Evolutionary conservation across 2,329 filamentous ascomycete genomes (phyloP).

Genomic region (Hypocreales sp.): DNA sequence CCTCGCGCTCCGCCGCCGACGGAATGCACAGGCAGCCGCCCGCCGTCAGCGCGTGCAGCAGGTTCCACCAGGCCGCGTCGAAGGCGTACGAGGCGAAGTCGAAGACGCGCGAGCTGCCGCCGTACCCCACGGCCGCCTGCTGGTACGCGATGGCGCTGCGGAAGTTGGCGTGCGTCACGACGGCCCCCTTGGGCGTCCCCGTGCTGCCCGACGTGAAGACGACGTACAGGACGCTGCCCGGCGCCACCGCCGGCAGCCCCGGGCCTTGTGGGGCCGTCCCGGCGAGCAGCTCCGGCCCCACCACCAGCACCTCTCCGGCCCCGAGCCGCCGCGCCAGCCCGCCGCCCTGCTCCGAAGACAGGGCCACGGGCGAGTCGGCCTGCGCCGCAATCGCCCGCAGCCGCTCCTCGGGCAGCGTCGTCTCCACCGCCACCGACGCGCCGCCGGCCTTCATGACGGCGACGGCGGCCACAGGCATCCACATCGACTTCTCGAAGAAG

Average conservation of each 20-base stretch:
- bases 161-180: slow-evolving; percentile 6
- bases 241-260: slow-evolving; percentile 1
- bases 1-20: slow-evolving; percentile 2
- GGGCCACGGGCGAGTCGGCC: slow-evolving; percentile 1
- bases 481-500: slow-evolving; percentile 12
- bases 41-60: slow-evolving; percentile 5
- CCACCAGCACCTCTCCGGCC: background rate
- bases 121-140: slow-evolving; percentile 6
- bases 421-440: slow-evolving; percentile 12
- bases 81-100: slow-evolving; percentile 10
- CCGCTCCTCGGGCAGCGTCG: slow-evolving; percentile 2
- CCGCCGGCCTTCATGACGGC: slow-evolving; percentile 10
- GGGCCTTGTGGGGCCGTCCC: background rate
- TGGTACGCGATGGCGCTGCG: slow-evolving; percentile 6
- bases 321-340: background rate
- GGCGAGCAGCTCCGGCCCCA: background rate
- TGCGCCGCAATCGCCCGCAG: slow-evolving; percentile 2
- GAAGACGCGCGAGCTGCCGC: slow-evolving; percentile 5
- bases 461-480: slow-evolving; percentile 9
- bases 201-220: slow-evolving; percentile 8
- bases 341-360: slow-evolving; percentile 1
- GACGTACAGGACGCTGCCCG: slow-evolving; percentile 5
- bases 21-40: slow-evolving; percentile 9
- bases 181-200: slow-evolving; percentile 10
- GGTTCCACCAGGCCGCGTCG: slow-evolving; percentile 7